Evolutionary conservation across 805 yeast genomes (phyloP).

Genomic region (Metschnikowia bowlesiae): DNA sequence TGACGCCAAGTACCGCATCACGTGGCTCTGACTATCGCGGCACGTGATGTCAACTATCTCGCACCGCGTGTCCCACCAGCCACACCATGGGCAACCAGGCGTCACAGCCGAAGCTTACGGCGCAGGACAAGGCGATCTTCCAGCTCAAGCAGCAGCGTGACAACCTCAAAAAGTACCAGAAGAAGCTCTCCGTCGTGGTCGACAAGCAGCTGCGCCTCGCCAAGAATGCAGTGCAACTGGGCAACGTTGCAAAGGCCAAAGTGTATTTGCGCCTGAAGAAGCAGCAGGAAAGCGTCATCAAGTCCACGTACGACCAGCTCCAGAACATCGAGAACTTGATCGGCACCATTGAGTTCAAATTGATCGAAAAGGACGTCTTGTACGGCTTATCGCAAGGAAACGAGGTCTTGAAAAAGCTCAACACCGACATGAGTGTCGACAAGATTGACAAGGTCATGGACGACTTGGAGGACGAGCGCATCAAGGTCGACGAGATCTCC

Average conservation of each 20-base stretch:
- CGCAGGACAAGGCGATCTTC: conserved; percentile 80
- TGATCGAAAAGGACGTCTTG: conserved; percentile 80
- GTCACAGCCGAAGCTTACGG: conserved; percentile 61
- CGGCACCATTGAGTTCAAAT: conserved; percentile 78
- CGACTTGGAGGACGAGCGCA: conserved; percentile 74
- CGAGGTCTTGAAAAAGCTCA: conserved; percentile 65
- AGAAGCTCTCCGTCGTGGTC: conserved; percentile 52
- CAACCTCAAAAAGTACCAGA: conserved; percentile 68
- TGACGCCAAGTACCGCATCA: neutral
- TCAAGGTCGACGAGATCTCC: conserved; percentile 72
- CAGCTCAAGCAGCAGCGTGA: conserved; percentile 89
- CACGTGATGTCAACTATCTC: neutral
- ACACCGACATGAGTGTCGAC: conserved; percentile 71
- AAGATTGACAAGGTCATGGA: conserved; percentile 81
- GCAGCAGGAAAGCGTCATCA: conserved; percentile 71
- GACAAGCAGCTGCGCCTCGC: conserved; percentile 62
- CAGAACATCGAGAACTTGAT: conserved; percentile 76
- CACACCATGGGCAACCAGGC: conserved; percentile 37
- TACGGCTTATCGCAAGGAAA: conserved; percentile 81
- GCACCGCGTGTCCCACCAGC: neutral
- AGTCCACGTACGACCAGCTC: conserved; percentile 71
- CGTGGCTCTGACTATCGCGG: neutral
- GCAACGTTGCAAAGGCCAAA: conserved; percentile 58
- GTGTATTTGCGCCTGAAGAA: conserved; percentile 71
- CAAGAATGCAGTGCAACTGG: conserved; percentile 45